Evolutionary conservation across 2,329 filamentous ascomycete genomes (phyloP), one percentile per base, ranked within the genome.

Genomic region (Fusarium sp.): DNA sequence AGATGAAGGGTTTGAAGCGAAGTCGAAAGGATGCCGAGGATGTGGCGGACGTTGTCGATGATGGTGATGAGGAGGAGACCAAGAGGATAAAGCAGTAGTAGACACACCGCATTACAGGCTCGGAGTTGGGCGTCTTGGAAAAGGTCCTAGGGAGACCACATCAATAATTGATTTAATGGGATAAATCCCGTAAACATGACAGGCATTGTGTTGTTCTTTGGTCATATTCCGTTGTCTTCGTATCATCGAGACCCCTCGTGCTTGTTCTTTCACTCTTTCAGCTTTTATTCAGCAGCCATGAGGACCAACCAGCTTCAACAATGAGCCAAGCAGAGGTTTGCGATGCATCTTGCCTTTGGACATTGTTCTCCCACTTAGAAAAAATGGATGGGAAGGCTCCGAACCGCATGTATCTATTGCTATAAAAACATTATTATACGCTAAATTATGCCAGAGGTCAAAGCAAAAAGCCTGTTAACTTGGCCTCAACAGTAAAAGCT

Each of bases 1-100:
- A 99, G 89, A 98, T 99, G 94, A 99, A 99, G 89, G 96, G 94
- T 72, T 81, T 99, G 72, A 99, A 98, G 88, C 87, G 96, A 71
- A 89, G 86, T 69, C 88, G 93, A 56, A 89, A 89, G 67, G 88
- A 86, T 52, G 61, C 53, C n/a, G 84, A 82, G 6, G 83, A 75
- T 16, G 82, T 83, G 62, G 84, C 81, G 60, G 83, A 83, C 71
- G 81, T 84, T 59, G 79, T 73, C 10, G 67, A 74, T 18, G 76
- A 75, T 23, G 76, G 75, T 23, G 77, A 81, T 40, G 80, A 82
- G 26, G 80, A 81, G 30, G 80, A 81, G 34, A 71, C 78, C 47
- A 81, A 81, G 73, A 77, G 78, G 66, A 60, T 72, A 62, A 80
- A 78, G 72, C 71, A 78, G 67, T 65, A 65, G 62, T 78, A 72